Evolutionary conservation across 2,329 filamentous ascomycete species (phyloP), one percentile per base, ranked within the genome.

Genomic region (Aspergillus ochraceoroseus): DNA sequence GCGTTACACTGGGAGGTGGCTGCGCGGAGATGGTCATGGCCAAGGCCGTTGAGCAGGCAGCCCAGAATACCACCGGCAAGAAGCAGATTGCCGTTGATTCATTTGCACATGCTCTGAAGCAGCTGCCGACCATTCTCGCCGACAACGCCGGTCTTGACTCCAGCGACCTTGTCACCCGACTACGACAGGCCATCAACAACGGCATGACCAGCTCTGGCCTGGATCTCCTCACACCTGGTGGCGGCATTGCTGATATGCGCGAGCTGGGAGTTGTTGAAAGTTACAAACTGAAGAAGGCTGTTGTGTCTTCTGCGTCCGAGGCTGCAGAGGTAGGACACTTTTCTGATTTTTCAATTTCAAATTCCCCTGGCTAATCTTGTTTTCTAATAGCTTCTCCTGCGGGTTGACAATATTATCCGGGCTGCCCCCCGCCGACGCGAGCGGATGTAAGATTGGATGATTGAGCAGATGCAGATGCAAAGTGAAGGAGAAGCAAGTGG

Each of bases 1-100:
- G 87, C 63, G 94, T 89, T 28, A 96, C 92, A 0, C 80, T 98
- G 2, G 92, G 92, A 38, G 92, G 92, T 61, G 92, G 92, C 18
- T 96, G 88, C 61, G 89, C 90, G 3, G 92, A 98, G 77, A 96
- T 96, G 90, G 73, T 94, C 54, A 98, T 98, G 92, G 87, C 90
- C 51, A 95, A 95, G 75, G 92, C 92, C 5, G 92, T 98, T 14
- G 90, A 95, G 62, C 85, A 85, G 46, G 87, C 87, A 4, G 89
- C 89, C 14, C 89, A 94, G 47, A 90, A 94, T 57, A 85, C 95
- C 5, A 88, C 92, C 54, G 92, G 92, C 64, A 98, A 98, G 81
- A 90, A 92, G 68, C 89, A 94, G 55, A 76, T 95, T 58, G 92
- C 92, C 2, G 90, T 96, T 13, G 83, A 89, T 49, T 80, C 87